These are phyloP conservation scores for Alternaria arborescens DNA, from an alignment of 2,329 filamentous ascomycete genomes.

Conservation along the genomic window DNA sequence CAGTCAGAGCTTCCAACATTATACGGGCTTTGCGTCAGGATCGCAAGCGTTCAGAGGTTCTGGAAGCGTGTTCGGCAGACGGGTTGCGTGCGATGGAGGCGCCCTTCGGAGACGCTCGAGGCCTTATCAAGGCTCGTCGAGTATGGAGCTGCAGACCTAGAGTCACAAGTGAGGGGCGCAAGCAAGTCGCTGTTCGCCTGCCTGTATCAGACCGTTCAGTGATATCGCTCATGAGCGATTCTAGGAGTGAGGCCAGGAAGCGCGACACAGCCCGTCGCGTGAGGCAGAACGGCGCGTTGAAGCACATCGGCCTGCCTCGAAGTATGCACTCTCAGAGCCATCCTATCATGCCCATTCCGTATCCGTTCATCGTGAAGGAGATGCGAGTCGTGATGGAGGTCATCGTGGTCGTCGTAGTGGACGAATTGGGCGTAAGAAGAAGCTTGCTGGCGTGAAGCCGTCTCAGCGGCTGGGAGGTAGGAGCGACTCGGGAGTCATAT, in stretches of 20 bases:
- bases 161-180: not conserved
- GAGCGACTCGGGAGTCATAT: not conserved
- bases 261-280: conserved; percentile 2
- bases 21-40: not conserved
- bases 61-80: not conserved
- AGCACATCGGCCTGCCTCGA: not conserved
- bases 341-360: not conserved
- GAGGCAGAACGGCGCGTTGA: not conserved
- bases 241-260: not conserved
- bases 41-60: not conserved
- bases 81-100: not conserved
- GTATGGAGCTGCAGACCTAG: not conserved
- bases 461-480: not conserved
- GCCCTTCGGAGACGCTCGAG: not conserved
- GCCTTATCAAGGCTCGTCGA: not conserved
- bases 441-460: not conserved
- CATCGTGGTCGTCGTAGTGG: conserved; percentile 1
- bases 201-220: not conserved
- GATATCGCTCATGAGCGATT: not conserved
- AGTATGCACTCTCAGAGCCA: not conserved
- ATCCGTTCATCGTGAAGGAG: not conserved
- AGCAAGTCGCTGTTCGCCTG: not conserved
- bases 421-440: not conserved
- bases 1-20: not conserved
- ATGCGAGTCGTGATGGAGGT: not conserved